Evolutionary conservation across 2,329 filamentous ascomycete species (phyloP), one percentile per base, ranked within the genome.

Genomic region (Furcasterigmium furcatum): DNA sequence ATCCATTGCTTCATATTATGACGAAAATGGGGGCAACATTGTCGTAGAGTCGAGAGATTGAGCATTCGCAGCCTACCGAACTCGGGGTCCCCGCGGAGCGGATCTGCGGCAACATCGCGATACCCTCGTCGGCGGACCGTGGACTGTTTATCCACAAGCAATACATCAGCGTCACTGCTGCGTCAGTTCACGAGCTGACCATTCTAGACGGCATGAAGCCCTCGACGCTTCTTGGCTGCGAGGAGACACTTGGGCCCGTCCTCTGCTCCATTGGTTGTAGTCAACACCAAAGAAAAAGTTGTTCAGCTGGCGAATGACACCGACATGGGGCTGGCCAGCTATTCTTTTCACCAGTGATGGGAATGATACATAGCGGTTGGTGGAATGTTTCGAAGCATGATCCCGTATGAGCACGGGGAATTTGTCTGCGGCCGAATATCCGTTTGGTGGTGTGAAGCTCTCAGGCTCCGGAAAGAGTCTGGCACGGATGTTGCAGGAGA

Each of bases 211-310:
- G 80, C 42, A 86, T 87, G 75, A 87, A 66, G 16, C 68, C 71
- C 44, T 73, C 82, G 25, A 91, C 91, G 87, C 66, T 73, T 32
- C 67, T 91, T 30, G 76, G 79, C 9, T 68, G 70, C 1, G 87
- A 91, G 58, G 87, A 91, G 65, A 90, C 85, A 0, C 91, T 91
- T 55, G 87, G 86, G 1, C 87, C 87, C 3, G 79, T 90, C 1
- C 85, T 84, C 1, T 84, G 80, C 1, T 91, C 2, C 87, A 88
- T 69, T 73, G 77, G 36, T 90, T 90, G n/a, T n/a, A n/a, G n/a
- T n/a, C 59, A 74, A 84, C 16, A 83, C 77, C 0, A 86, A 90
- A 59, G 80, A 84, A 40, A 85, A 90, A 49, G 86, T 88, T n/a
- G 74, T 88, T 21, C 72, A 77, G 43, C 66, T 84, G 41, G 86